Conservation (phyloP, 108 stramenopile genomes). For the Nitzschia sp. region DNA sequence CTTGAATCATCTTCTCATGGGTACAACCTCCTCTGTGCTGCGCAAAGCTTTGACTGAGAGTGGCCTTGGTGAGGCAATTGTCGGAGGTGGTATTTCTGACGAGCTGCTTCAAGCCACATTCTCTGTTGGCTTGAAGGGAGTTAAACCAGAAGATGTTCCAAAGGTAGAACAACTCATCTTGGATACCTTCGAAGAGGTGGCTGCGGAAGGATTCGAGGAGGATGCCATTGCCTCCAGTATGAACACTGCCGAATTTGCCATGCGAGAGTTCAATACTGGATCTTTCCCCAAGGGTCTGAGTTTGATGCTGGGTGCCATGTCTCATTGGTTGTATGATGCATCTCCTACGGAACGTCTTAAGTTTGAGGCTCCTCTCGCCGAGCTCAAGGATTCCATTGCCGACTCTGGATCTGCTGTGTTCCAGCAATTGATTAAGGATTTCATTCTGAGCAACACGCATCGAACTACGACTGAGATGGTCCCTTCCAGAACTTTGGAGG, state of each 20-base stretch:
- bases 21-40: slow-evolving; percentile 88
- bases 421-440: slow-evolving; percentile 76
- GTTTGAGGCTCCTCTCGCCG: slow-evolving; percentile 87
- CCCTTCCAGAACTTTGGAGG: slow-evolving; percentile 87
- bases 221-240: slow-evolving; percentile 89
- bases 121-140: slow-evolving; percentile 90
- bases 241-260: slow-evolving; percentile 93
- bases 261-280: slow-evolving; percentile 98
- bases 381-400: slow-evolving; percentile 85
- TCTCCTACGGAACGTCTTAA: slow-evolving; percentile 84
- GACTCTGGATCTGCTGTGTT: slow-evolving; percentile 80
- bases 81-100: slow-evolving; percentile 91
- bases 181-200: slow-evolving; percentile 76
- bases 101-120: slow-evolving; percentile 93
- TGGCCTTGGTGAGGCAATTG: slow-evolving; percentile 86
- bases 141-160: slow-evolving; percentile 69
- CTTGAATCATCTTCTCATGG: slow-evolving; percentile 90
- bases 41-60: slow-evolving; percentile 90
- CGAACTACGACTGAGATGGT: slow-evolving; percentile 89
- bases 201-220: slow-evolving; percentile 85
- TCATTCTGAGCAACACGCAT: slow-evolving; percentile 88
- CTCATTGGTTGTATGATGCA: slow-evolving; percentile 91
- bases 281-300: slow-evolving; percentile 93
- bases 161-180: slow-evolving; percentile 82
- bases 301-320: slow-evolving; percentile 94